Conservation (phyloP, 805 yeast species). For the Wilhelminamyces savonicus region DNA sequence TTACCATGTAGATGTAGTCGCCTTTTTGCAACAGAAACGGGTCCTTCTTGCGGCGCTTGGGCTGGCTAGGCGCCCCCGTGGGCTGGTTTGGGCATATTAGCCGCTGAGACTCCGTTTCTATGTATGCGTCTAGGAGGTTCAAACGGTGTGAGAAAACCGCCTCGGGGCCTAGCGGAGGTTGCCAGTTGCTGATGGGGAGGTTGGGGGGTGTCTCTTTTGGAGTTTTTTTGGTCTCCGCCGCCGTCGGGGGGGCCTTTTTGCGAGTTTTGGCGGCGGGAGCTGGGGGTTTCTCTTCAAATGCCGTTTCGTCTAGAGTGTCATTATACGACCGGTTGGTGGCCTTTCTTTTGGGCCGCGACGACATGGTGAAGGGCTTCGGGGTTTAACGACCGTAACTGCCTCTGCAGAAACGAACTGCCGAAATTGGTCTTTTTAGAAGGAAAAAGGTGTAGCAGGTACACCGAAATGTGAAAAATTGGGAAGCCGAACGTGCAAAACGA, state of each 20-base stretch:
- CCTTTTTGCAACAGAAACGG: slow-evolving; percentile 38
- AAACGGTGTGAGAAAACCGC: slow-evolving; percentile 39
- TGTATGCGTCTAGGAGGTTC: slow-evolving; percentile 36
- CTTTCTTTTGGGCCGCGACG: slow-evolving; percentile 28
- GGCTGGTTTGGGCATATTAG: slow-evolving; percentile 31
- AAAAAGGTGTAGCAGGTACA: too few relatives aligned
- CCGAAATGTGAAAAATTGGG: too few relatives aligned
- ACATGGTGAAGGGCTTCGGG: slow-evolving; percentile 11
- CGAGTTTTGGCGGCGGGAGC: too few relatives aligned
- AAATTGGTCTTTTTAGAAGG: too few relatives aligned
- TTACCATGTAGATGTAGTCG: slow-evolving; percentile 74
- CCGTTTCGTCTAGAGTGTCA: slow-evolving; percentile 23
- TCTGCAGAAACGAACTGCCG: too few relatives aligned
- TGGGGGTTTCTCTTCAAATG: slow-evolving; percentile 8
- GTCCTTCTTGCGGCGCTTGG: slow-evolving; percentile 9
- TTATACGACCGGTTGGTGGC: slow-evolving; percentile 32
- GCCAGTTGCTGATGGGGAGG: slow-evolving; percentile 39
- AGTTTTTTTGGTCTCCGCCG: background rate
- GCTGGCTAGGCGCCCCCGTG: slow-evolving; percentile 3
- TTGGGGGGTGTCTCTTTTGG: background rate
- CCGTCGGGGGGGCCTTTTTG: background rate
- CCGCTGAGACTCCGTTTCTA: slow-evolving; percentile 30
- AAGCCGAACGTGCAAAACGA: too few relatives aligned
- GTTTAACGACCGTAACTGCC: too few relatives aligned
- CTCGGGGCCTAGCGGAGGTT: slow-evolving; percentile 30